phyloP scores from a whole-genome alignment of 805 yeast species.

The Grigorovia transvaalensis region DNA sequence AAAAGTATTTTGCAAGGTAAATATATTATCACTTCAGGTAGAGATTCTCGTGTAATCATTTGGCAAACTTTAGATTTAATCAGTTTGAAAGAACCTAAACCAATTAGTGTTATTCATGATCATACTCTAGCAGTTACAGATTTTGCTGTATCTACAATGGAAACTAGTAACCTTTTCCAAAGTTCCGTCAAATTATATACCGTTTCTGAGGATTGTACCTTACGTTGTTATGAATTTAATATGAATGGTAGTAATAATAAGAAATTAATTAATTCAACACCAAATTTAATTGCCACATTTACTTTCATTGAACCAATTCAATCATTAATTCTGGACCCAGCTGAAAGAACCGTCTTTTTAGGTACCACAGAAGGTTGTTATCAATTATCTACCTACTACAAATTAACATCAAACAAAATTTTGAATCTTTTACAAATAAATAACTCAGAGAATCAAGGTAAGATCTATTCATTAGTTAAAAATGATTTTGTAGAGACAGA shows the following conservation, averaged over 20 bases:
- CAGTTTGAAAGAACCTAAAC: slow-evolving; percentile 37
- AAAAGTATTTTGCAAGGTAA: slow-evolving; percentile 53
- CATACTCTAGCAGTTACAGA: slow-evolving; percentile 40
- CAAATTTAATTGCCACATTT: slow-evolving; percentile 51
- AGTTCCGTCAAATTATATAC: slow-evolving; percentile 57
- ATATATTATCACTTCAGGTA: slow-evolving; percentile 63
- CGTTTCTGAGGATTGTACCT: slow-evolving; percentile 62
- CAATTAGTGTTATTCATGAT: slow-evolving; percentile 49
- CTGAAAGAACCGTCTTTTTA: slow-evolving; percentile 60
- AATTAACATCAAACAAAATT: slow-evolving; percentile 30
- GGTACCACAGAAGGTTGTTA: slow-evolving; percentile 54
- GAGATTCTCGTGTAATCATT: slow-evolving; percentile 66
- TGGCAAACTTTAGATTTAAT: slow-evolving; percentile 61
- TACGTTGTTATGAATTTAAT: slow-evolving; percentile 55
- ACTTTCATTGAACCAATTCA: slow-evolving; percentile 52
- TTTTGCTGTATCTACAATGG: slow-evolving; percentile 36
- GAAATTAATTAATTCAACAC: not conserved
- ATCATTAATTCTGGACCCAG: slow-evolving; percentile 61
- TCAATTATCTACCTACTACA: slow-evolving; percentile 21
- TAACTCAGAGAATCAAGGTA: slow-evolving; percentile 33
- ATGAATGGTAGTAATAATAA: slow-evolving; percentile 12
- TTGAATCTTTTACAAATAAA: slow-evolving; percentile 36
- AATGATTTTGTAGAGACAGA: slow-evolving; percentile 21
- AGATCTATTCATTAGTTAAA: slow-evolving; percentile 40
- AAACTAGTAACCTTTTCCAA: slow-evolving; percentile 24